These are phyloP conservation scores for Hibiscus tridactylites DNA, from an alignment of 345 rosid species.

Conservation along the genomic window DNA sequence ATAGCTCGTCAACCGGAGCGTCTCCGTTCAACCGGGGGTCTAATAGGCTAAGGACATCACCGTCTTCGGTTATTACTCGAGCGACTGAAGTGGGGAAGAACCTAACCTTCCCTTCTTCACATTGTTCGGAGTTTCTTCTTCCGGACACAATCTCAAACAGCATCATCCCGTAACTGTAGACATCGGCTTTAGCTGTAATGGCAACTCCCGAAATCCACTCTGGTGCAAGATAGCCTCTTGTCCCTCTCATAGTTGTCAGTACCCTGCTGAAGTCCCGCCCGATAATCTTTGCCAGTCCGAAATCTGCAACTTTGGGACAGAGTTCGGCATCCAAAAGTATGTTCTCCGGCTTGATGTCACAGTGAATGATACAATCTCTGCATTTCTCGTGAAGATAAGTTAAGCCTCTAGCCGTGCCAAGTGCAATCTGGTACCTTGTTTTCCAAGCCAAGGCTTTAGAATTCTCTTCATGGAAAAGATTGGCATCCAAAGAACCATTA, in stretches of 20 bases:
- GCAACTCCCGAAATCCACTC: conserved; percentile 94
- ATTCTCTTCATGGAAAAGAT: conserved; percentile 33
- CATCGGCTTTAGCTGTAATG: conserved; percentile 75
- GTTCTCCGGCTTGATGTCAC: conserved; percentile 85
- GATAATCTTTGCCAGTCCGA: conserved; percentile 74
- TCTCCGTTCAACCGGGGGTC: conserved; percentile 38
- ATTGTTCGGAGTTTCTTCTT: conserved; percentile 55
- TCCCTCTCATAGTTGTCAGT: conserved; percentile 76
- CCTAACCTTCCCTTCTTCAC: conserved; percentile 31
- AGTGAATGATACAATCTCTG: conserved; percentile 79
- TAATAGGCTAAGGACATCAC: conserved; percentile 41
- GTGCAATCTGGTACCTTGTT: conserved; percentile 50
- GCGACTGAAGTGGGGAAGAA: conserved; percentile 67
- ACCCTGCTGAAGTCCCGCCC: conserved; percentile 83
- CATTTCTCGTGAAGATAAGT: conserved; percentile 75
- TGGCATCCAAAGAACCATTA: conserved; percentile 58
- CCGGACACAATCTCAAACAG: conserved; percentile 72
- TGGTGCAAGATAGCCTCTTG: conserved; percentile 84
- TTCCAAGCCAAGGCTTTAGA: conserved; percentile 45
- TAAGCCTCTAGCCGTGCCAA: conserved; percentile 77
- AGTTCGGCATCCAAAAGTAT: conserved; percentile 56
- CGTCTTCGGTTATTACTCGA: conserved; percentile 33
- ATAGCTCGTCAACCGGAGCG: conserved; percentile 49
- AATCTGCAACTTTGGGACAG: conserved; percentile 73
- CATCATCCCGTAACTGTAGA: conserved; percentile 92